Base-by-base conservation (phyloP, 371 early-diverging fungal genomes). In the Massospora cicadina region DNA sequence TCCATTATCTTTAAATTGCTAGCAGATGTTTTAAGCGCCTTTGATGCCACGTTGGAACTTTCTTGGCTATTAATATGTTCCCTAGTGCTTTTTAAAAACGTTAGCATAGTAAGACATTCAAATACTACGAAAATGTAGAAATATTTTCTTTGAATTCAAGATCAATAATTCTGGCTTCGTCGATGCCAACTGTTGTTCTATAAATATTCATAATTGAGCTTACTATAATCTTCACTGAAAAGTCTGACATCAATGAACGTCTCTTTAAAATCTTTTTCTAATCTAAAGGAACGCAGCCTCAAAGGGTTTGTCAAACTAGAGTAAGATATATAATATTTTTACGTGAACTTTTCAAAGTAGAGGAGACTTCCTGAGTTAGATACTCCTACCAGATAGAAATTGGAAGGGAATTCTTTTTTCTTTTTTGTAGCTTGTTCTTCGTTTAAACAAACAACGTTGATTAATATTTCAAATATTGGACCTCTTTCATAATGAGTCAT, bases 261-360 rank as follows among this genome's bases (percentile, higher is more conserved):
- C 43, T 43, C 43, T 10, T 43, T 43, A 43, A 17, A 43, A 43
- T 43, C 10, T 5, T 43, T 17, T 43, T 43, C 43, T 5, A 43
- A 17, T 43, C 17, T 43, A 43, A 43, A 43, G 5, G 43, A 43
- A 43, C 17, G 43, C 17, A 17, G 17, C 17, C 43, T 43, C 43
- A 43, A 5, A 43, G 43, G 43, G 10, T 43, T 43, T 43, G 17
- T 43, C 5, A 43, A 17, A 17, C 43, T 43, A 43, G 17, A 5
- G 17, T 43, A 10, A 43, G 43, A 10, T 17, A 10, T 17, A 17
- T 5, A 5, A 10, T 43, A 10, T 17, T 43, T 57, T 57, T 57
- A 57, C 57, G 5, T 57, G 57, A 27, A 57, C 26, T 57, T 57
- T 71, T 25, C 28, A 21, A 25, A 57, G 26, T 25, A 21, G 26